Conservation (phyloP, 1,284 basidiomycete species). For the Neolentinus lepideus region DNA sequence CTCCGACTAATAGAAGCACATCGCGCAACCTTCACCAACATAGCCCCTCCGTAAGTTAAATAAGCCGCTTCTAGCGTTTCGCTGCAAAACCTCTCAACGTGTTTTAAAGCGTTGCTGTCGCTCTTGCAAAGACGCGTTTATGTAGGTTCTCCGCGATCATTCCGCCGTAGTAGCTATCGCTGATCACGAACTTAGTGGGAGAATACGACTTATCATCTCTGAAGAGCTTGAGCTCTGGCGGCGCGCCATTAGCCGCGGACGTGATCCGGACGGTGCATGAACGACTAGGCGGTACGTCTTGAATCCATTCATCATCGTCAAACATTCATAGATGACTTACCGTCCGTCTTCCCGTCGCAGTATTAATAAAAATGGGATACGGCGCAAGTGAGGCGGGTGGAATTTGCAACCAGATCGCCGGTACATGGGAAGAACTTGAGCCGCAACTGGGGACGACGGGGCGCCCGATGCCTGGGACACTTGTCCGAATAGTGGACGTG, state of each 20-base stretch:
- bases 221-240: neutral
- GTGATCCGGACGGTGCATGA: neutral
- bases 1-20: neutral
- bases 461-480: neutral
- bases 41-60: constrained; percentile 1
- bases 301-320: neutral
- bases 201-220: constrained; percentile 1
- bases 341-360: neutral
- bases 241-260: neutral
- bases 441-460: neutral
- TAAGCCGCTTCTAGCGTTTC: neutral
- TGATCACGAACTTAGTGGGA: neutral
- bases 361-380: neutral
- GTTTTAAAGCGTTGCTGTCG: neutral
- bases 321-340: neutral
- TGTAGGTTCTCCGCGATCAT: neutral
- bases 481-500: neutral
- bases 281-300: neutral
- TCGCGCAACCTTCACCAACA: neutral
- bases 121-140: neutral
- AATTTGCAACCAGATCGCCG: neutral
- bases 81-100: neutral
- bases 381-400: neutral
- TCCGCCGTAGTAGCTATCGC: no score
- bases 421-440: neutral